These are phyloP conservation scores for Sugiyamaella floridensis DNA, from an alignment of 805 yeast genomes.

Conservation along the genomic window DNA sequence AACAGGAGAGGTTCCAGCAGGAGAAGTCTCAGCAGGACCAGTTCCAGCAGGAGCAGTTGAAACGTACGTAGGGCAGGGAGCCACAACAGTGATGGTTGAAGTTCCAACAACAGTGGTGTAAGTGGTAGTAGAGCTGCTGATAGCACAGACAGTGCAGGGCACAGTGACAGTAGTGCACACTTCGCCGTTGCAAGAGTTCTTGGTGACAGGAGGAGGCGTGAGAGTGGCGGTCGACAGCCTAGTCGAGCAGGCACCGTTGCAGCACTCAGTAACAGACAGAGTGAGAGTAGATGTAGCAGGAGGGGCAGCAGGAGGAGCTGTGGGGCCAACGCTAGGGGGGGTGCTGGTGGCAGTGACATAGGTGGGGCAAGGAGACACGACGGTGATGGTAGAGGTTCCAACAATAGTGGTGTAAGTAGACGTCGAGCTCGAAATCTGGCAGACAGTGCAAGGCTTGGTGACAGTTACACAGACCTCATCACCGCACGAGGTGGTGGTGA, in stretches of 20 bases:
- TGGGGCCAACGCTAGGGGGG: neutral
- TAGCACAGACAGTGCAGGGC: conserved; percentile 10
- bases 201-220: conserved; percentile 11
- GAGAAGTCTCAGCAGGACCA: neutral
- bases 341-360: conserved; percentile 1
- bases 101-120: neutral
- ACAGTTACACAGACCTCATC: conserved; percentile 5
- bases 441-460: conserved; percentile 7
- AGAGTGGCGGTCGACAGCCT: conserved; percentile 6
- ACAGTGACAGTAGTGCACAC: conserved; percentile 5
- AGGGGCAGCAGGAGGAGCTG: neutral
- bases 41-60: conserved; percentile 2
- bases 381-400: conserved; percentile 13
- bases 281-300: conserved; percentile 12
- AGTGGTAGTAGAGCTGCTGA: conserved; percentile 9
- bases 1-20: conserved; percentile 1
- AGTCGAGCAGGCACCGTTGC: conserved; percentile 15
- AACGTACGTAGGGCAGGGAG: neutral
- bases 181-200: conserved; percentile 6
- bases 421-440: conserved; percentile 4
- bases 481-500: conserved; percentile 11
- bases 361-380: conserved; percentile 16
- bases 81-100: neutral
- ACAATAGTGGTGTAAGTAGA: conserved; percentile 13
- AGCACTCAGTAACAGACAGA: conserved; percentile 16